Evolutionary conservation across 371 early-diverging fungal genomes (phyloP), one percentile per base, ranked within the genome.

Genomic region (Mucor velutinosus): DNA sequence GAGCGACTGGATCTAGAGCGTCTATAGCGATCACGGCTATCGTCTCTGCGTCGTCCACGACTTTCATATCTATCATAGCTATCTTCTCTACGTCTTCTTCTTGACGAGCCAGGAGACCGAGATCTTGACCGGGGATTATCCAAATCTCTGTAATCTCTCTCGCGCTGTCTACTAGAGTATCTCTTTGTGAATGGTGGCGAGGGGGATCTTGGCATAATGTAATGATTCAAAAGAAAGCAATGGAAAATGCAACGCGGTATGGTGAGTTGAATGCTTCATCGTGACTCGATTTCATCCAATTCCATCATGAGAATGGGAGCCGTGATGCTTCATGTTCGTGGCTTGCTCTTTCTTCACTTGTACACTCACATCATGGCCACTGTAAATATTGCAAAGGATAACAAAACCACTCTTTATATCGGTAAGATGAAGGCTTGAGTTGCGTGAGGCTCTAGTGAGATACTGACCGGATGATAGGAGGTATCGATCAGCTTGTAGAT

Each of bases 401-500:
- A 77, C 58, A 85, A 86, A 71, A 83, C 84, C 43, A 86, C 88
- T 7, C 59, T 86, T 23, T 87, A 79, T 69, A 82, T 87, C 33
- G 85, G 88, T 83, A 82, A 60, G 6, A 41, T 10, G 10, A 3
- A 11, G 19, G 19, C 51, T 23, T 23, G 15, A n/a, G 2, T 32
- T 57, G 14, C 10, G 17, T 1, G 11, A 4, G 25, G 5, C 23
- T 25, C 0, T 23, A 25, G 14, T 12, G 23, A 11, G 23, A 25
- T 3, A 29, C 25, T 43, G 27, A 27, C 49, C 27, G 10, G 30
- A 15, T 17, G 1, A 64, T 80, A 87, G 94, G 93, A 70, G 96
- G 96, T 17, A 81, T 98, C 43, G 95, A 93, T 61, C 86, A 91
- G 39, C 83, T 90, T 63, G 93, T 96, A 29, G 91, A 88, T 19